Percentiles rank a stretch among this genome's conserved stretches.
Evolutionary conservation across 345 rosid genomes (phyloP).

Genomic region (Melaleuca alternifolia): DNA sequence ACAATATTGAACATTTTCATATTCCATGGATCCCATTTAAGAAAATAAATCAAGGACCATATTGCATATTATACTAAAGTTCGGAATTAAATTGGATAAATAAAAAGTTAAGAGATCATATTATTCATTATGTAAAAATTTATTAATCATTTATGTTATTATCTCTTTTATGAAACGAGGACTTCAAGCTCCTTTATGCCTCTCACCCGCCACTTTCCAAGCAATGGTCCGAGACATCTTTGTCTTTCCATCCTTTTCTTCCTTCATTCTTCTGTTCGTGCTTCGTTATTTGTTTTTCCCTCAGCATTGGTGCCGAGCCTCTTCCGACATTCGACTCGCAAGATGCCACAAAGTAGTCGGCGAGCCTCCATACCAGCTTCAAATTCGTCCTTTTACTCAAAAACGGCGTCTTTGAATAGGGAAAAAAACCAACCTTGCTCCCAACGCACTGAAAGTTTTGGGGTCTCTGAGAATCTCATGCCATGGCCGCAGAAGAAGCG

Average conservation of each 20-base stretch:
- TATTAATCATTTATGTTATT: no score
- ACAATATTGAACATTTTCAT: no score
- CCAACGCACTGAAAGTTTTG: background rate
- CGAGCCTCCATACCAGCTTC: background rate
- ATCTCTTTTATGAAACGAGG: background rate
- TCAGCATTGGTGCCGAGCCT: background rate
- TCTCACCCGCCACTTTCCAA: background rate
- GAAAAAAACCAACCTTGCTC: background rate
- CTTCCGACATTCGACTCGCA: background rate
- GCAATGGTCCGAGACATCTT: background rate
- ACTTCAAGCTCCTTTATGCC: background rate
- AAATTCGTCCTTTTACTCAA: background rate
- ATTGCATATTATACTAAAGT: no score
- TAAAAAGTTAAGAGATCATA: no score
- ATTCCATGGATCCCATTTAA: no score
- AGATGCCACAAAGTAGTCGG: background rate
- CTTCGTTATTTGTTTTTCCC: background rate
- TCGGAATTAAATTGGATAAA: no score
- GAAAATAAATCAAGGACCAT: no score
- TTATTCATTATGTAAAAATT: no score
- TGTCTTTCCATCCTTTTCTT: background rate
- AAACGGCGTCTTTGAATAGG: fast-evolving
- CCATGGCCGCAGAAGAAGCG: background rate
- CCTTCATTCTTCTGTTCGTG: background rate
- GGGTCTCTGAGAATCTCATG: background rate